These are phyloP conservation scores for Canavalia gladiata DNA, from an alignment of 306 rosid species.

Conservation along the genomic window DNA sequence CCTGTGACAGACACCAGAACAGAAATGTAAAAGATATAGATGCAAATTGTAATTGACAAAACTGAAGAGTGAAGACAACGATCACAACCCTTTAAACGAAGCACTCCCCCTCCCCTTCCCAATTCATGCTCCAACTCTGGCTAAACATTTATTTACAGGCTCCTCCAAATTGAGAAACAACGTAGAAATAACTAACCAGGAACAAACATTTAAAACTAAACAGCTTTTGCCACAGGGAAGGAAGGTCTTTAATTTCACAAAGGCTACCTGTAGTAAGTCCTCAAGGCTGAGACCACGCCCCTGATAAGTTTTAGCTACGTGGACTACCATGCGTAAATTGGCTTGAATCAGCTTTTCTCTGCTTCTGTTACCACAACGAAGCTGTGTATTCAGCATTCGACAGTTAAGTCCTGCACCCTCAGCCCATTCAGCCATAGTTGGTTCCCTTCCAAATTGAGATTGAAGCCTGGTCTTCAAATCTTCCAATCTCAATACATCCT, in stretches of 20 bases:
- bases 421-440: constrained; percentile 91
- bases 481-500: constrained; percentile 79
- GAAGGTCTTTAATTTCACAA: constrained; percentile 31
- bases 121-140: constrained; percentile 33
- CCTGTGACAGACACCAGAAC: constrained; percentile 60
- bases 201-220: constrained; percentile 13
- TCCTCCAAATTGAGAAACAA: constrained; percentile 8
- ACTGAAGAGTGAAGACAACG: constrained; percentile 25
- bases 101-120: not conserved
- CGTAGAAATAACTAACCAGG: constrained; percentile 27
- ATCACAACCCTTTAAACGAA: constrained; percentile 21
- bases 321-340: constrained; percentile 90
- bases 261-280: constrained; percentile 90
- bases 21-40: constrained; percentile 42
- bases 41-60: constrained; percentile 23
- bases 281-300: constrained; percentile 91
- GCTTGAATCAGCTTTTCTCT: constrained; percentile 78
- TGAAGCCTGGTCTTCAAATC: constrained; percentile 73
- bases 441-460: constrained; percentile 87
- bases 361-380: constrained; percentile 69
- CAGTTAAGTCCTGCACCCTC: constrained; percentile 75
- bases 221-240: constrained; percentile 19
- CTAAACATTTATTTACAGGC: constrained; percentile 7
- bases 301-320: constrained; percentile 84
- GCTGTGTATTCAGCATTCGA: constrained; percentile 62